Evolutionary conservation across 2,329 filamentous ascomycete species (phyloP).

Genomic region (Penicillium sp.): DNA sequence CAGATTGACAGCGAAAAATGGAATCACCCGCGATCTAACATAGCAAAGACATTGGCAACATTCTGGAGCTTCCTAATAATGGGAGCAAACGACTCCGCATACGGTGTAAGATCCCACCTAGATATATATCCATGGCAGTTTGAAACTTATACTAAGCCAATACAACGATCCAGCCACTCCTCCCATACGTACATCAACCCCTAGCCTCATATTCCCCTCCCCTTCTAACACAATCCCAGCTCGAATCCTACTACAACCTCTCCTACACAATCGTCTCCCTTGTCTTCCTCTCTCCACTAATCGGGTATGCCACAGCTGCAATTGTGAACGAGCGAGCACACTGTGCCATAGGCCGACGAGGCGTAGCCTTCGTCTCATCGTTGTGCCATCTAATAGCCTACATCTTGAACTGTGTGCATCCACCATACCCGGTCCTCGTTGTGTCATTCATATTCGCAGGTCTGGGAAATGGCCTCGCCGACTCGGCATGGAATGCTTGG

Average conservation of each 20-base stretch:
- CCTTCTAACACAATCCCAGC: constrained; percentile 39
- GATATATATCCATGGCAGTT: too few species aligned
- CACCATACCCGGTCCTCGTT: constrained; percentile 66
- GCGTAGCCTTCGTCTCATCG: constrained; percentile 66
- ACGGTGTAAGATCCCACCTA: constrained; percentile 43
- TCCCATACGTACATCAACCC: constrained; percentile 3
- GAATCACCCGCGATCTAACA: constrained; percentile 36
- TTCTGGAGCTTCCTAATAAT: constrained; percentile 59
- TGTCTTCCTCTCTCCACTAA: constrained; percentile 51
- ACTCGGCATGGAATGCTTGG: constrained; percentile 60
- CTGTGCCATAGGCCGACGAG: constrained; percentile 61
- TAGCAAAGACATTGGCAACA: constrained; percentile 49
- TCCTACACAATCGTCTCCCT: constrained; percentile 46
- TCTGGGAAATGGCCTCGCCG: constrained; percentile 66
- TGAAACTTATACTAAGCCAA: neutral
- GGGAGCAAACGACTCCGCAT: constrained; percentile 57
- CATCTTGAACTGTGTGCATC: constrained; percentile 61
- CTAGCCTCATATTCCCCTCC: neutral
- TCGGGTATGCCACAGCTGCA: constrained; percentile 50
- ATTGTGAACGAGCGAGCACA: constrained; percentile 48
- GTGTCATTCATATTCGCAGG: constrained; percentile 65
- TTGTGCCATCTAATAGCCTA: constrained; percentile 32
- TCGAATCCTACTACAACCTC: constrained; percentile 47
- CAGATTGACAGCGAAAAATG: constrained; percentile 5
- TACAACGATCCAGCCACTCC: neutral